phyloP scores from a whole-genome alignment of 2,329 filamentous ascomycete genomes.

The Aspergillus fijiensis region DNA sequence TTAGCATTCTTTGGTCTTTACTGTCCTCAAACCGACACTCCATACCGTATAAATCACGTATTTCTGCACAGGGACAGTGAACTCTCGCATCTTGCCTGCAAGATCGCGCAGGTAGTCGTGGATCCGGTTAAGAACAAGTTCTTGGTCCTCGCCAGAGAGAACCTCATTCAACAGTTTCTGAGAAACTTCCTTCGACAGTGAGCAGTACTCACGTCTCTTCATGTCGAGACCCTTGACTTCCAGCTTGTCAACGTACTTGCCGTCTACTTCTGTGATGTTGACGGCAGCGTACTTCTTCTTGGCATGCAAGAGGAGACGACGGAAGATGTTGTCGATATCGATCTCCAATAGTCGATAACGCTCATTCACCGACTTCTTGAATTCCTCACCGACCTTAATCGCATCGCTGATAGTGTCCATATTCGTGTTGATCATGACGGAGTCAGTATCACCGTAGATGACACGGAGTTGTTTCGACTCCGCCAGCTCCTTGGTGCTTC shows the following conservation, averaged over 20 bases:
- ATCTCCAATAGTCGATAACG: conserved; percentile 91
- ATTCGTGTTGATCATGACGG: conserved; percentile 99
- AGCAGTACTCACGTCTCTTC: conserved; percentile 95
- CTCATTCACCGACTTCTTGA: conserved; percentile 93
- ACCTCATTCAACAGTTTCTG: conserved; percentile 89
- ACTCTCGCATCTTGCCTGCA: conserved; percentile 81
- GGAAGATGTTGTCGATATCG: conserved; percentile 96
- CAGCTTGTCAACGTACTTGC: conserved; percentile 89
- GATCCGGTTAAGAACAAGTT: conserved; percentile 81
- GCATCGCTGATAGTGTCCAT: conserved; percentile 90
- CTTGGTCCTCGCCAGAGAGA: conserved; percentile 87
- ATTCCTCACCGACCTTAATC: conserved; percentile 86
- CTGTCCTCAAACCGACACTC: neutral
- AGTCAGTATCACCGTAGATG: conserved; percentile 98
- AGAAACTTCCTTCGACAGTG: conserved; percentile 91
- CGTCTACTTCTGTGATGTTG: conserved; percentile 84
- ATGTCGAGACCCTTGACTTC: conserved; percentile 98
- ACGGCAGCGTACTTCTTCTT: conserved; percentile 99
- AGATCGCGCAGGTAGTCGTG: conserved; percentile 90
- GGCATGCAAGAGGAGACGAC: conserved; percentile 86
- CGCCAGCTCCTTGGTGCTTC: conserved; percentile 91
- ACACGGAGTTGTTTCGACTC: conserved; percentile 89
- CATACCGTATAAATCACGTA: conserved; percentile 88
- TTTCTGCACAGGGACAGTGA: conserved; percentile 71
- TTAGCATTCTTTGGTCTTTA: conserved; percentile 17